Base-by-base conservation (phyloP, 768 basidiomycete species). In the Hypholoma sublateritium region DNA sequence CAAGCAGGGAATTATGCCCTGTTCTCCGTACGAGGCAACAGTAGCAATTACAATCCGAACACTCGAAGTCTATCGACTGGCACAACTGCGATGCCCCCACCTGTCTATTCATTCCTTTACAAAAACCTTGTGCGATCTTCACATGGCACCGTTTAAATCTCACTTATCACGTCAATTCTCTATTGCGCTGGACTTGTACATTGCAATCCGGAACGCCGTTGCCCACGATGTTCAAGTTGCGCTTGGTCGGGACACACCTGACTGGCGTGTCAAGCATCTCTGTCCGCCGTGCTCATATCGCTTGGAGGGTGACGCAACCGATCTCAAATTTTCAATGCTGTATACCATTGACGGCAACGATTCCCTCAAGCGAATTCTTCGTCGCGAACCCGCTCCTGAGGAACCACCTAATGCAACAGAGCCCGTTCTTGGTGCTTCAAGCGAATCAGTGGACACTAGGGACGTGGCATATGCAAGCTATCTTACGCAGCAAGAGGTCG, bases 51-150 rank as follows among this genome's bases (percentile, higher is more conserved):
- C 17, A 4, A 45, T 22, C 16, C 43, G 43, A 3, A 7, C 13
- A 13, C 43, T 45, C 12, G 43, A 45, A 19, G 3, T 45, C 4
- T 45, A 3, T 22, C 43, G 43, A 4, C 5, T 45, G 4, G n/a
- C 17, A 17, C n/a, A 45, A 3, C 17, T 14, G 4, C 5, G 43
- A 45, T 19, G 22, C 13, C 43, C 43, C 5, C 43, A 22, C 13
- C 6, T 45, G 2, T 45, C 43, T 22, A 45, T 45, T 12, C 43
- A 45, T 45, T 11, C 12, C 17, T 70, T 72, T 41, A 50, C 66
- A 16, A 71, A 70, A 47, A 52, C 50, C 2, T 56, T 75, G 0
- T 71, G 68, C 34, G 68, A 74, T 50, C 21, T 73, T 24, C 67
- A 75, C 11, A 35, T 60, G 11, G 44, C 60, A 0, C 64, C 67